phyloP scores from a whole-genome alignment of 75 land plant genomes.

The Cupressus sempervirens region DNA sequence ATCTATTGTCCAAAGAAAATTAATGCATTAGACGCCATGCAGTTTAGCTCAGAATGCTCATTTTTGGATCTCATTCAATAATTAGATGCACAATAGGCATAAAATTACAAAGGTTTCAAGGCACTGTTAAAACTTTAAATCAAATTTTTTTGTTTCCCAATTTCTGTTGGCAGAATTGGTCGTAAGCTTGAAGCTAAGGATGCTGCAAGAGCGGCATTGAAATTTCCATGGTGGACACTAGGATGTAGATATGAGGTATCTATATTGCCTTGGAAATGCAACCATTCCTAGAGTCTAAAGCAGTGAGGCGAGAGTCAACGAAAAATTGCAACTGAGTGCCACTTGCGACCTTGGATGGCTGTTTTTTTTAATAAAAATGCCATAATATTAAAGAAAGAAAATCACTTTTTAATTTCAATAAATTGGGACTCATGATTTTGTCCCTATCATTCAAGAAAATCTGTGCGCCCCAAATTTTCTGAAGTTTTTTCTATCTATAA shows the following conservation, averaged over 20 bases:
- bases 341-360: no score
- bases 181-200: conserved; percentile 83
- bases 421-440: no score
- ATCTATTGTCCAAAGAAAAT: not conserved
- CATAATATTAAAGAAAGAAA: no score
- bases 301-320: not conserved
- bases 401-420: no score
- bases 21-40: not conserved
- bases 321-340: no score
- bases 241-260: conserved; percentile 73
- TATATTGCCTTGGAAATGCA: not conserved
- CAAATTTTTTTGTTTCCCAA: not conserved
- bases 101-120: not conserved
- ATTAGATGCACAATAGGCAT: not conserved
- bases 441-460: no score
- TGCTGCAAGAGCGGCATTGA: conserved; percentile 81
- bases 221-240: conserved; percentile 98
- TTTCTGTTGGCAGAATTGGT: conserved; percentile 53
- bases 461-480: no score
- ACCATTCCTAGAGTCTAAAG: not conserved
- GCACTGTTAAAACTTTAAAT: not conserved
- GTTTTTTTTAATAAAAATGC: no score
- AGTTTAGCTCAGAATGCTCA: not conserved
- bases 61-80: conserved; percentile 1
- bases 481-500: no score